These are phyloP conservation scores for Phytophthora chlamydospora DNA, from an alignment of 352 stramenopile genomes.

Conservation along the genomic window DNA sequence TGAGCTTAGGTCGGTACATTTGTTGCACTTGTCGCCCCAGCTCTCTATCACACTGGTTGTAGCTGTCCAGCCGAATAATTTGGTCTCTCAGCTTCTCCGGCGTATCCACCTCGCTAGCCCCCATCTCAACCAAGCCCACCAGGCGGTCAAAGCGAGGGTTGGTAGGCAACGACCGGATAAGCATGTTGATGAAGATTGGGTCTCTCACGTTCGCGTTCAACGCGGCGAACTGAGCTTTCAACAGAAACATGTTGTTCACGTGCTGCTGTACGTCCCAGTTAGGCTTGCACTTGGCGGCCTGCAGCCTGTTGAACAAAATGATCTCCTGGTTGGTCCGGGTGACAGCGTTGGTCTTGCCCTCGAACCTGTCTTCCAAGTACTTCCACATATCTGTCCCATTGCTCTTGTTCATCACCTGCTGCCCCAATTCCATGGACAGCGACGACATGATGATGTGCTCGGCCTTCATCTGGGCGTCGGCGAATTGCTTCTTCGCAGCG, in stretches of 20 bases:
- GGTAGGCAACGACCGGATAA: neutral
- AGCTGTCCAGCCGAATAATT: neutral
- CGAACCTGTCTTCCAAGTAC: slow-evolving; percentile 5
- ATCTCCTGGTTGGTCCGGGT: slow-evolving; percentile 20
- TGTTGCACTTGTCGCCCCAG: neutral
- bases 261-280: slow-evolving; percentile 12
- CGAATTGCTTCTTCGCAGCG: slow-evolving; percentile 13
- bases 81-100: neutral
- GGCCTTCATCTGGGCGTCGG: neutral
- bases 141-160: slow-evolving; percentile 1
- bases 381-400: slow-evolving; percentile 3
- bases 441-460: slow-evolving; percentile 3
- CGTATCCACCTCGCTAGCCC: neutral
- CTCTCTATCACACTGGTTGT: slow-evolving; percentile 1
- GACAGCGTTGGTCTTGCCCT: slow-evolving; percentile 9
- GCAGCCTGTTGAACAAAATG: slow-evolving; percentile 19
- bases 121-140: neutral
- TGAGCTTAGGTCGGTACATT: too few relatives aligned
- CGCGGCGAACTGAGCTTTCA: slow-evolving; percentile 4
- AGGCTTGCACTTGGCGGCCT: neutral
- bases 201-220: slow-evolving; percentile 8
- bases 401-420: slow-evolving; percentile 12
- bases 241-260: slow-evolving; percentile 14
- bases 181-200: slow-evolving; percentile 11
- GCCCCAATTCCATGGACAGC: slow-evolving; percentile 13